phyloP scores from a whole-genome alignment of 192 early-diverging fungal species.

The Gaertneriomyces semiglobifer region DNA sequence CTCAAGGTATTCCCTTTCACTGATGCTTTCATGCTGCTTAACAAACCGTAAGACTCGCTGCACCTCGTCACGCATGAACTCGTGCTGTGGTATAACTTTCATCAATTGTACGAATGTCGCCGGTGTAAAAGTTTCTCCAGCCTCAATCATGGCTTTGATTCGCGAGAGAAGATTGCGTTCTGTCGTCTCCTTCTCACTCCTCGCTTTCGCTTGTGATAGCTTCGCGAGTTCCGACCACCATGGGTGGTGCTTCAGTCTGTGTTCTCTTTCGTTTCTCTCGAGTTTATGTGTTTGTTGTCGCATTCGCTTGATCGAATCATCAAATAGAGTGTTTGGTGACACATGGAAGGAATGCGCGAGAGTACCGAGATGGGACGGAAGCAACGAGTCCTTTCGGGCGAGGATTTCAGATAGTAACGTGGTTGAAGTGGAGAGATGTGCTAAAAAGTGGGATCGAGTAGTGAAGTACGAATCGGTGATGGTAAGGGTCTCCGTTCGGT shows the following conservation, averaged over 20 bases:
- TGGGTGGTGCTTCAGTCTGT: too few relatives aligned
- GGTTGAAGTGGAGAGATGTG: too few relatives aligned
- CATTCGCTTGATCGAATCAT: too few relatives aligned
- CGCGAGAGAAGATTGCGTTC: neutral
- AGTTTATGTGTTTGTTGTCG: too few relatives aligned
- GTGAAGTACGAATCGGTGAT: neutral
- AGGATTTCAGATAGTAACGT: too few relatives aligned
- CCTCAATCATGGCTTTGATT: constrained; percentile 34
- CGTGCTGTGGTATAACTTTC: constrained; percentile 44
- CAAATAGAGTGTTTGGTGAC: too few relatives aligned
- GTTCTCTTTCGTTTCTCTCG: too few relatives aligned
- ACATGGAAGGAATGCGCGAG: too few relatives aligned
- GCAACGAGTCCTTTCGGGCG: too few relatives aligned
- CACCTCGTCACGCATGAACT: constrained; percentile 54
- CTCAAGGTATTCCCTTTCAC: constrained; percentile 39
- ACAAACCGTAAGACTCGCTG: constrained; percentile 59
- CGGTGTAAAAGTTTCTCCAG: constrained; percentile 40
- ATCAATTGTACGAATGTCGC: constrained; percentile 48
- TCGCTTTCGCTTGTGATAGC: too few relatives aligned
- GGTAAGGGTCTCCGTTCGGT: constrained; percentile 11
- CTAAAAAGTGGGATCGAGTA: neutral
- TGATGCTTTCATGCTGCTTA: constrained; percentile 44
- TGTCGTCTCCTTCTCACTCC: neutral
- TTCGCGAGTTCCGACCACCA: too few relatives aligned
- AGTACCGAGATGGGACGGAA: too few relatives aligned